These are phyloP conservation scores for Fusarium stilboides DNA, from an alignment of 2,329 filamentous ascomycete genomes.

Conservation along the genomic window DNA sequence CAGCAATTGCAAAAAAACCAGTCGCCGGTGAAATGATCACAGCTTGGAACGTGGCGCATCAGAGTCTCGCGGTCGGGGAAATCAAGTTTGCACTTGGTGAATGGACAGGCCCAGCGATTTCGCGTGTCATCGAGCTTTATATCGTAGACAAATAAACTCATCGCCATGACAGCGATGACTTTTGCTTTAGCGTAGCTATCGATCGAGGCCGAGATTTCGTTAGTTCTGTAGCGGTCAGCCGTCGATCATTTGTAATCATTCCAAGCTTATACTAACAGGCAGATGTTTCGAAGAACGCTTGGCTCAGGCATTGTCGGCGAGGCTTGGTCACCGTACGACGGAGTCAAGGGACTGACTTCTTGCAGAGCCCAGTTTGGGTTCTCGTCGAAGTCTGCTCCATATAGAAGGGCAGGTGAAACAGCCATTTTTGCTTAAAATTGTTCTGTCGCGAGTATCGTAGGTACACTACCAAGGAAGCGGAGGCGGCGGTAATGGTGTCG, in stretches of 20 bases:
- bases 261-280: conserved; percentile 1
- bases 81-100: conserved; percentile 10
- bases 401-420: background rate
- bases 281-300: background rate
- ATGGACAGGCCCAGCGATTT: conserved; percentile 6
- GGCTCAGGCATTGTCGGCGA: background rate
- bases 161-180: conserved; percentile 11
- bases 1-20: conserved; percentile 12
- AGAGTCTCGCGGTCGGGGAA: background rate
- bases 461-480: background rate
- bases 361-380: background rate
- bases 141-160: conserved; percentile 2
- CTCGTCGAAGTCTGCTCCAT: background rate
- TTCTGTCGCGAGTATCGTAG: background rate
- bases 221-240: background rate
- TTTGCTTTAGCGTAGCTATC: conserved; percentile 2
- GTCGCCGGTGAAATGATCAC: background rate
- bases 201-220: conserved; percentile 1
- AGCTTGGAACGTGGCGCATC: conserved; percentile 4
- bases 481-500: background rate
- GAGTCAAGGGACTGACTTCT: background rate
- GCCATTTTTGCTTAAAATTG: conserved; percentile 6
- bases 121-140: background rate
- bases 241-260: background rate
- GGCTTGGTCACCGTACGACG: background rate